These are phyloP conservation scores for Mycena alexandri DNA, from an alignment of 768 basidiomycete genomes.

Conservation along the genomic window DNA sequence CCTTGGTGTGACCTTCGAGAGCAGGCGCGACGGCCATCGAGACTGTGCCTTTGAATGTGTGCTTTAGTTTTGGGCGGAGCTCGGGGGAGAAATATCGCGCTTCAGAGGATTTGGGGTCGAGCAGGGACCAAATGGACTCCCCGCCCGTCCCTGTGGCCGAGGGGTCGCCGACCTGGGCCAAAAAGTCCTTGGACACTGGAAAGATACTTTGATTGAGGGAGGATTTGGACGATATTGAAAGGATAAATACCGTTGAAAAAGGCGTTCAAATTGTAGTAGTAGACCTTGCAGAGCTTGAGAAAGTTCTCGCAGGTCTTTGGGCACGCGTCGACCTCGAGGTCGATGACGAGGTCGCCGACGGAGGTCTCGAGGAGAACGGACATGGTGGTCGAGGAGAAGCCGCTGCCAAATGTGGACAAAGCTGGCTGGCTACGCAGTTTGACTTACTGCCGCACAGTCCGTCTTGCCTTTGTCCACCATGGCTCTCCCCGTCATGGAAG, in stretches of 20 bases:
- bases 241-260: conserved; percentile 93
- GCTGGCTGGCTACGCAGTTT: conserved; percentile 12
- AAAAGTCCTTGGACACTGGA: conserved; percentile 95
- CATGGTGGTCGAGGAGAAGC: conserved; percentile 59
- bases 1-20: conserved; percentile 68
- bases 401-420: conserved; percentile 5
- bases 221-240: conserved; percentile 1
- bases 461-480: conserved; percentile 41
- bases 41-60: conserved; percentile 86
- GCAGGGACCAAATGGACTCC: conserved; percentile 87
- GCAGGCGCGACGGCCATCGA: conserved; percentile 98
- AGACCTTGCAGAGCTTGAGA: conserved; percentile 96
- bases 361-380: conserved; percentile 98
- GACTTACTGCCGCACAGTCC: conserved; percentile 1
- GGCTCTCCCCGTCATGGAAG: conserved; percentile 68
- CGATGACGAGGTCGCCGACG: conserved; percentile 95
- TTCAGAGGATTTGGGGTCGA: conserved; percentile 62
- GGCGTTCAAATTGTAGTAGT: conserved; percentile 96
- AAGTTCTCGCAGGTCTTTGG: conserved; percentile 96
- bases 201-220: conserved; percentile 15
- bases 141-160: conserved; percentile 95
- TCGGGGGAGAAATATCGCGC: conserved; percentile 93
- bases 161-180: conserved; percentile 97
- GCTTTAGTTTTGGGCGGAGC: conserved; percentile 85
- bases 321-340: conserved; percentile 91